Evolutionary conservation across 2,329 filamentous ascomycete species (phyloP), one percentile per base, ranked within the genome.

Genomic region (Aspergillus glaucus): DNA sequence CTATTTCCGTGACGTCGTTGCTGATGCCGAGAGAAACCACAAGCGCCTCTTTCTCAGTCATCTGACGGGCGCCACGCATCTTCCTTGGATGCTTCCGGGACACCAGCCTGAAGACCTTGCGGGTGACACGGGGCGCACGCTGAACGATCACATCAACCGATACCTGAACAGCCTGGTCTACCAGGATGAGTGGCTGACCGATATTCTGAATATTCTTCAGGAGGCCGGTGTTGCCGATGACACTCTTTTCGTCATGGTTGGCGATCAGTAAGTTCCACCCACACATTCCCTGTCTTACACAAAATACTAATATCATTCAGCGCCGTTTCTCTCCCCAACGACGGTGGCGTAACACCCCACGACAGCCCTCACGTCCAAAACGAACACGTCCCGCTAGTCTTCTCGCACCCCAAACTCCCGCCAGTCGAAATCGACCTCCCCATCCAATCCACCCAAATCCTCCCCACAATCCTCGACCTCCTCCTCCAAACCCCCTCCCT

Each of bases 271-370:
- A 40, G 59, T 59, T 41, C 39, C 4, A 36, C n/a, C 5, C 37
- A 40, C 1, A 19, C 21, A 14, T 17, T 17, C 10, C 17, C 8
- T n/a, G 7, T 30, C 26, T 4, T 12, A 12, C 2, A 19, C 36
- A 39, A 3, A 19, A 36, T 37, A 2, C 17, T 26, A 44, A 50
- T 51, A 53, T 43, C 7, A 6, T 14, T 8, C 19, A 62, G 59
- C 47, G 64, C 63, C 17, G 50, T 67, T 8, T 68, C 64, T 2
- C 60, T 67, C 7, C 65, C 64, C n/a, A 65, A 66, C 37, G 60
- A 68, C 45, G 62, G 64, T 9, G 63, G 64, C 7, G 54, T 65
- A 30, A 64, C 64, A 10, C 57, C 65, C 12, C 64, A 67, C 45
- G 61, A 63, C 48, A 63, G 65, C 46, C 62, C 63, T 1, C 64